Percentiles rank a stretch among this genome's conserved stretches.
Evolutionary conservation across 805 yeast species (phyloP).

Genomic region (Kuraishia ogatae): DNA sequence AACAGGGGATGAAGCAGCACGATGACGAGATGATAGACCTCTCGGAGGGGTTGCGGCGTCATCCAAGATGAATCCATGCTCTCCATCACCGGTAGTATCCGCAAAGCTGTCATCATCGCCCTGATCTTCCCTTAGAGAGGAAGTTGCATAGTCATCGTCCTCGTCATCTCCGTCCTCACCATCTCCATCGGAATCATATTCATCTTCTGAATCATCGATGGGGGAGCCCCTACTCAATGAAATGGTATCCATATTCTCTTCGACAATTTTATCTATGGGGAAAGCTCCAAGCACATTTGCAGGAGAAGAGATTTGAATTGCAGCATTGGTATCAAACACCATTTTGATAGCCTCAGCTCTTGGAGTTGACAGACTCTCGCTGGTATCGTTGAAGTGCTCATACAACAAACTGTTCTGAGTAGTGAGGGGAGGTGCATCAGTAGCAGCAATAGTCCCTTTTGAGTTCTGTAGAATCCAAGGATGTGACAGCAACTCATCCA

Average conservation of each 20-base stretch:
- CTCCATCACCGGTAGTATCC: conserved; percentile 12
- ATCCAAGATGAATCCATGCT: conserved; percentile 1
- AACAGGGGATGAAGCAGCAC: neutral
- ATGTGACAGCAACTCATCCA: conserved; percentile 58
- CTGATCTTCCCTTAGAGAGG: conserved; percentile 13
- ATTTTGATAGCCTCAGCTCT: conserved; percentile 28
- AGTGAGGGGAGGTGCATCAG: conserved; percentile 19
- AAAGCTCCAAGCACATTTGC: neutral
- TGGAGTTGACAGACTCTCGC: conserved; percentile 21
- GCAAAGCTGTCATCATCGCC: conserved; percentile 14
- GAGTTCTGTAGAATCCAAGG: conserved; percentile 44
- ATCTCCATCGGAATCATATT: conserved; percentile 9
- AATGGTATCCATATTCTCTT: conserved; percentile 1
- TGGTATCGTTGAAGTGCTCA: conserved; percentile 16
- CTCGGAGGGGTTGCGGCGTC: neutral
- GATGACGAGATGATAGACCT: neutral
- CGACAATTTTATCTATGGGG: neutral
- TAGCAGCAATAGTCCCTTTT: neutral
- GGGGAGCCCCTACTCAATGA: conserved; percentile 5
- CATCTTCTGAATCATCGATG: conserved; percentile 10
- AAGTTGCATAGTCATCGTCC: conserved; percentile 13
- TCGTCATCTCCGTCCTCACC: conserved; percentile 15
- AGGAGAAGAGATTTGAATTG: conserved; percentile 11
- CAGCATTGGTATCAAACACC: conserved; percentile 27
- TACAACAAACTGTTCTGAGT: conserved; percentile 18